Evolutionary conservation across 169 alveolate species (phyloP).

Genomic region (Plasmodium knowlesi): DNA sequence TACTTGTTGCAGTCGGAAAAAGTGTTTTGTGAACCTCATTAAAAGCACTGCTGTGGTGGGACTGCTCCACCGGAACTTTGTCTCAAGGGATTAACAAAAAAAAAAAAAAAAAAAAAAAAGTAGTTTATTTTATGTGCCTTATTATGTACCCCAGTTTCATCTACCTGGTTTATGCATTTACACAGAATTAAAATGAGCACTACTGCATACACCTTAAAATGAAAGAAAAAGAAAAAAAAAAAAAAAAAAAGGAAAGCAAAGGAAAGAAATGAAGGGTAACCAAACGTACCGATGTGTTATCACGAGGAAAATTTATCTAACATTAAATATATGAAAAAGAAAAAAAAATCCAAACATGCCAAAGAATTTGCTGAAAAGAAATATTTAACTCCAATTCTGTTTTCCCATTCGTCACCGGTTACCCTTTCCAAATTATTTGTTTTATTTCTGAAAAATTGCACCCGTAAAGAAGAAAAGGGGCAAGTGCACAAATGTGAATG

Average conservation of each 20-base stretch:
- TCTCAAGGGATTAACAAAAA: not conserved
- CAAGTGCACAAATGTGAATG: not conserved
- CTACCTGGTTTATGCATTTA: not conserved
- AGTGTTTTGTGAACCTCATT: not conserved
- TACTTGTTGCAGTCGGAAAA: not conserved
- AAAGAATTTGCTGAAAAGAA: not conserved
- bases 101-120: not conserved
- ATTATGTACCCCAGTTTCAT: not conserved
- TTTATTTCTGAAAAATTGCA: not conserved
- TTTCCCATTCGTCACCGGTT: not conserved
- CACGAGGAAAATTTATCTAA: not conserved
- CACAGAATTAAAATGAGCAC: not conserved
- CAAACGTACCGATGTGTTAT: not conserved
- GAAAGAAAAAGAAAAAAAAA: not conserved
- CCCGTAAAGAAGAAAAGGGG: not conserved
- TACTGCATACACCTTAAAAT: not conserved
- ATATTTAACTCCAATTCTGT: not conserved
- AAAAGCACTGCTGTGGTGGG: not conserved
- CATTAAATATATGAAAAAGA: not conserved
- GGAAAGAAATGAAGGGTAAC: not conserved
- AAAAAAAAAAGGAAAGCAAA: not conserved
- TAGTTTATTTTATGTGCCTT: not conserved
- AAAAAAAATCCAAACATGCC: not conserved
- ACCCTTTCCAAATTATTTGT: not conserved
- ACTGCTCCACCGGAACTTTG: not conserved